Evolutionary conservation across 768 basidiomycete species (phyloP).

Genomic region (Podaxis sp.): DNA sequence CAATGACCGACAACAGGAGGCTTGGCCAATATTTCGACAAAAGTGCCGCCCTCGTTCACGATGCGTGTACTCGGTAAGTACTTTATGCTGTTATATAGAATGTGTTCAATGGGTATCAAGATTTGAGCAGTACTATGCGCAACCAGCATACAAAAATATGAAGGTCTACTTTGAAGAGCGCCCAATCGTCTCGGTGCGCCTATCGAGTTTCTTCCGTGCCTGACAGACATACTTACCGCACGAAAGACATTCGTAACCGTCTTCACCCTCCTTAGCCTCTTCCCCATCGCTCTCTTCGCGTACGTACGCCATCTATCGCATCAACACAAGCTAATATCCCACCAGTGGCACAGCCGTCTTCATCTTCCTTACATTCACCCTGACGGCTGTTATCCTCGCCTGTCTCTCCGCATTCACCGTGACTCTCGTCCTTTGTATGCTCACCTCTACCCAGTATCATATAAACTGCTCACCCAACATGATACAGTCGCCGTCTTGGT

Average conservation of each 20-base stretch:
- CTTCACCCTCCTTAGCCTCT: slow-evolving; percentile 9
- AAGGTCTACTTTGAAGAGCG: slow-evolving; percentile 5
- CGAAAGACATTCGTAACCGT: slow-evolving; percentile 11
- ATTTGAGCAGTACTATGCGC: slow-evolving; percentile 9
- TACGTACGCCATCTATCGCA: background rate
- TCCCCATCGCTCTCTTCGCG: slow-evolving; percentile 7
- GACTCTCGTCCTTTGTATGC: background rate
- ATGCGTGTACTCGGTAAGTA: background rate
- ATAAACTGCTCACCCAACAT: too few species aligned
- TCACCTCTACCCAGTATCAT: background rate
- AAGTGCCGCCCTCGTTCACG: slow-evolving; percentile 6
- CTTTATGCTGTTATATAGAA: background rate
- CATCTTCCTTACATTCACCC: slow-evolving; percentile 1
- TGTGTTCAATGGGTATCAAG: background rate
- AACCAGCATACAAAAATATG: slow-evolving; percentile 10
- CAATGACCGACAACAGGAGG: background rate
- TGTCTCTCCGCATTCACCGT: background rate
- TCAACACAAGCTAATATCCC: background rate
- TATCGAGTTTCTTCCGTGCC: background rate
- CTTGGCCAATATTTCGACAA: slow-evolving; percentile 1
- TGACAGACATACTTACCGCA: background rate
- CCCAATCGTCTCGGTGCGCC: slow-evolving; percentile 7
- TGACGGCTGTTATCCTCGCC: slow-evolving; percentile 2
- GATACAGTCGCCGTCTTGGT: background rate
- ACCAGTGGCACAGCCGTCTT: background rate